Evolutionary conservation across 1,284 basidiomycete genomes (phyloP).

Genomic region (Puccinia novopanici): DNA sequence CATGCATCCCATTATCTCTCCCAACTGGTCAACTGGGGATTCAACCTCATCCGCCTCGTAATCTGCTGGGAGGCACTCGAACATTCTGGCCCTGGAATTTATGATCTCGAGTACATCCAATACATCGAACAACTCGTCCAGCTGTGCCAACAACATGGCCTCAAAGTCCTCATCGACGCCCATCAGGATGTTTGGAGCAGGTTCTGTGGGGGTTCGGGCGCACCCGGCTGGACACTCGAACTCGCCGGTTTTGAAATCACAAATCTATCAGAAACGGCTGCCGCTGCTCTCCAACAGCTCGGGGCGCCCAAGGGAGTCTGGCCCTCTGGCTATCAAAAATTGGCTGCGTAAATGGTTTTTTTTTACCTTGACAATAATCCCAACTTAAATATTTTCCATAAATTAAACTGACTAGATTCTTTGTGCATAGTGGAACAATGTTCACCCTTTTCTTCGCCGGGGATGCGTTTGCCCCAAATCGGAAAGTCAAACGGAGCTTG

Average conservation of each 20-base stretch:
- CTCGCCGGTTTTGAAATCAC: constrained; percentile 59
- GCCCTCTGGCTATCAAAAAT: constrained; percentile 74
- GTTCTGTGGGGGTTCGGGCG: constrained; percentile 74
- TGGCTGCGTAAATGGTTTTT: constrained; percentile 62
- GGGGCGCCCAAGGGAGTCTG: constrained; percentile 54
- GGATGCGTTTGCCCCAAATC: constrained; percentile 74
- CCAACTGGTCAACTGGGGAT: constrained; percentile 59
- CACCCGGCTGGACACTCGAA: constrained; percentile 76
- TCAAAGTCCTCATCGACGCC: constrained; percentile 73
- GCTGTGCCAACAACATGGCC: constrained; percentile 65
- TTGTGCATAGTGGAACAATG: constrained; percentile 59
- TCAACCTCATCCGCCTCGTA: constrained; percentile 66
- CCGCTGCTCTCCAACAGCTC: constrained; percentile 69
- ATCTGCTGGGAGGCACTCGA: constrained; percentile 97
- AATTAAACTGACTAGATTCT: constrained; percentile 30
- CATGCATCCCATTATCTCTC: constrained; percentile 53
- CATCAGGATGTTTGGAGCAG: constrained; percentile 81
- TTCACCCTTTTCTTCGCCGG: constrained; percentile 59
- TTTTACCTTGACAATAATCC: too few relatives aligned
- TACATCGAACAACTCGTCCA: constrained; percentile 66
- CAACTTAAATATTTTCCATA: too few relatives aligned
- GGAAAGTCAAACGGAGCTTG: constrained; percentile 53
- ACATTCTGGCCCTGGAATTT: constrained; percentile 81
- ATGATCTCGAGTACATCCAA: constrained; percentile 77
- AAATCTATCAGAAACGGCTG: constrained; percentile 72